These are phyloP conservation scores for Hygrocybe punicea DNA, from an alignment of 768 basidiomycete species.

Conservation along the genomic window DNA sequence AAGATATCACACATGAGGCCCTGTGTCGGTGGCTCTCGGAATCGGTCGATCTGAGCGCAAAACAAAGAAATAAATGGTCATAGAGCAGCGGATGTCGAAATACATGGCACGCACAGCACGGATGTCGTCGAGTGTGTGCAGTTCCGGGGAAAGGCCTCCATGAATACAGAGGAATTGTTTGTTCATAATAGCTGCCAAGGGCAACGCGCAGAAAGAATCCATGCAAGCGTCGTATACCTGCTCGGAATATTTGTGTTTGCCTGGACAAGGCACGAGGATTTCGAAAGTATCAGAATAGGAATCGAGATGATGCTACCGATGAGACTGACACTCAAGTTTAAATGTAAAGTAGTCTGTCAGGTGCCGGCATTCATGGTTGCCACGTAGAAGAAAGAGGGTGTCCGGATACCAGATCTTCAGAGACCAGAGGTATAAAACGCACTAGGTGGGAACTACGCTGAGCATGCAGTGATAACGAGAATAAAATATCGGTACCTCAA, in stretches of 20 bases:
- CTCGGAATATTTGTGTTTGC: slow-evolving; percentile 99
- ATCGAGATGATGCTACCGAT: background rate
- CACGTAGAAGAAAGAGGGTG: slow-evolving; percentile 92
- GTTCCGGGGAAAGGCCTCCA: slow-evolving; percentile 92
- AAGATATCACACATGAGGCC: slow-evolving; percentile 98
- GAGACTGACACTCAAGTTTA: slow-evolving; percentile 87
- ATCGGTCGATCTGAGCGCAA: slow-evolving; percentile 78
- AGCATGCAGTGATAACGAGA: background rate
- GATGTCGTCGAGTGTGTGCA: slow-evolving; percentile 93
- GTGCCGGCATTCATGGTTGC: slow-evolving; percentile 98
- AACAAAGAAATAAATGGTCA: slow-evolving; percentile 5
- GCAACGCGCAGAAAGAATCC: slow-evolving; percentile 94
- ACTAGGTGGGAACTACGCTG: slow-evolving; percentile 48
- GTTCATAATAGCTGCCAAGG: slow-evolving; percentile 97
- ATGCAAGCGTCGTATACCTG: slow-evolving; percentile 96
- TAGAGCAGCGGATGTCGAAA: background rate
- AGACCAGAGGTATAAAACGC: slow-evolving; percentile 95
- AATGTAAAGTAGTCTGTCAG: slow-evolving; percentile 99
- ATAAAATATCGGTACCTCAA: slow-evolving; percentile 56
- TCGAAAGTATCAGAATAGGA: slow-evolving; percentile 9
- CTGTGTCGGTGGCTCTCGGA: slow-evolving; percentile 95
- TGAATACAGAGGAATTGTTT: slow-evolving; percentile 99
- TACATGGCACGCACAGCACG: slow-evolving; percentile 56
- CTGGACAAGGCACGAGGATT: slow-evolving; percentile 37
- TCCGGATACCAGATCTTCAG: slow-evolving; percentile 99